Evolutionary conservation across 169 alveolate species (phyloP).

Genomic region (Plasmodium gonderi): DNA sequence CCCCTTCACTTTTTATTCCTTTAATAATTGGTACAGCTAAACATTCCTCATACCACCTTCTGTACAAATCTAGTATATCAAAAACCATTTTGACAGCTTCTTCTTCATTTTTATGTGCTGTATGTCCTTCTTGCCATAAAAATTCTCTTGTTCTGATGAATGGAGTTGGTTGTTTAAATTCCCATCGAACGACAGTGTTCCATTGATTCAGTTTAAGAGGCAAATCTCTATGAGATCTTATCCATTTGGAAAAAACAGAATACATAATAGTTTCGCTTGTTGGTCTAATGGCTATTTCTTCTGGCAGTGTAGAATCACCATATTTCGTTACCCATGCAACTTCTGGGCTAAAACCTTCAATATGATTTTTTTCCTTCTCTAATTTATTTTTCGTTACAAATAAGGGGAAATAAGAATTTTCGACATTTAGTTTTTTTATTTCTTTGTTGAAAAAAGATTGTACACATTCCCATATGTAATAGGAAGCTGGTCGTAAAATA

Average conservation of each 20-base stretch:
- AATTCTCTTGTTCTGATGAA: slow-evolving; percentile 99
- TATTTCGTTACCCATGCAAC: slow-evolving; percentile 99
- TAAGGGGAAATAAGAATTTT: slow-evolving; percentile 96
- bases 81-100: slow-evolving; percentile 95
- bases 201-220: slow-evolving; percentile 98
- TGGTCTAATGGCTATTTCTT: slow-evolving; percentile 99
- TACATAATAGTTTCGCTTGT: slow-evolving; percentile 99
- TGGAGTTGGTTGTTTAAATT: slow-evolving; percentile 99
- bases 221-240: slow-evolving; percentile 98
- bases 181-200: slow-evolving; percentile 99
- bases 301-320: slow-evolving; percentile 94
- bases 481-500: slow-evolving; percentile 97
- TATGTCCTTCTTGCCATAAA: slow-evolving; percentile 99
- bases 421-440: slow-evolving; percentile 90
- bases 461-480: slow-evolving; percentile 97
- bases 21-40: slow-evolving; percentile 98
- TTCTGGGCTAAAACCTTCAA: slow-evolving; percentile 99
- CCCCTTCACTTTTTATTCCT: slow-evolving; percentile 97
- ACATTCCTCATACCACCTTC: slow-evolving; percentile 94
- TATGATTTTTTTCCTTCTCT: slow-evolving; percentile 97
- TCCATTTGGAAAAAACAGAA: slow-evolving; percentile 99
- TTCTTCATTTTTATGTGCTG: slow-evolving; percentile 98
- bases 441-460: slow-evolving; percentile 92
- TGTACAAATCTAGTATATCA: slow-evolving; percentile 92
- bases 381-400: slow-evolving; percentile 95